phyloP scores from a whole-genome alignment of 257 asterid genomes.

The Euphrasia confusa region DNA sequence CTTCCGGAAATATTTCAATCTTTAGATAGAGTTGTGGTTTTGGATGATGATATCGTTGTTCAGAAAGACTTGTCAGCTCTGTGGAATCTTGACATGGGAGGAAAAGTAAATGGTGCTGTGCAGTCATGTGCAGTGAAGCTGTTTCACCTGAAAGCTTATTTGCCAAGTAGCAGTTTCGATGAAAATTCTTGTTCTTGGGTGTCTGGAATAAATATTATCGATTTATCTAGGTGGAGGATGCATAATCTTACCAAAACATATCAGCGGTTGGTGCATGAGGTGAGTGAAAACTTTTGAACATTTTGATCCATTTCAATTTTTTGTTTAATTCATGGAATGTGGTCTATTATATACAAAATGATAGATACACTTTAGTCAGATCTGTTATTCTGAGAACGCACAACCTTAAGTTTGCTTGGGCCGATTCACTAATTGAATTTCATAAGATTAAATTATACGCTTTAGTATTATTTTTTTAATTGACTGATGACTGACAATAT shows the following conservation, averaged over 20 bases:
- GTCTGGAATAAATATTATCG: constrained; percentile 78
- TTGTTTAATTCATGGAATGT: constrained; percentile 9
- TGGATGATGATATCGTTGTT: constrained; percentile 84
- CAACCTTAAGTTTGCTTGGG: not conserved
- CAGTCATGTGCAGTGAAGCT: constrained; percentile 63
- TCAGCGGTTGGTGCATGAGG: constrained; percentile 64
- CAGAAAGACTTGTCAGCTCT: constrained; percentile 86
- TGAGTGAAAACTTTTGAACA: constrained; percentile 36
- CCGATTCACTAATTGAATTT: constrained; percentile 22
- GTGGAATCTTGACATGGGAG: constrained; percentile 88
- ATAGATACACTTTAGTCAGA: constrained; percentile 1
- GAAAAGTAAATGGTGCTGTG: constrained; percentile 80
- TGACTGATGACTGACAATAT: constrained; percentile 8
- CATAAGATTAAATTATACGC: constrained; percentile 7
- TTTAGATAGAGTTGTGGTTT: constrained; percentile 72
- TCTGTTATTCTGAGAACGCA: not conserved
- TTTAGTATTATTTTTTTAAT: not conserved
- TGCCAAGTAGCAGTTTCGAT: constrained; percentile 40
- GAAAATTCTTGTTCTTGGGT: constrained; percentile 84
- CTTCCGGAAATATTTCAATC: constrained; percentile 70
- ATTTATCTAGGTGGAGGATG: constrained; percentile 73
- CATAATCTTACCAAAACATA: constrained; percentile 56
- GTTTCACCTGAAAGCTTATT: constrained; percentile 52
- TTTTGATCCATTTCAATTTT: constrained; percentile 13
- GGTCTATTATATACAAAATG: constrained; percentile 8